Evolutionary conservation across 2,329 filamentous ascomycete species (phyloP), one percentile per base, ranked within the genome.

Genomic region (Macroventuria anomochaeta): DNA sequence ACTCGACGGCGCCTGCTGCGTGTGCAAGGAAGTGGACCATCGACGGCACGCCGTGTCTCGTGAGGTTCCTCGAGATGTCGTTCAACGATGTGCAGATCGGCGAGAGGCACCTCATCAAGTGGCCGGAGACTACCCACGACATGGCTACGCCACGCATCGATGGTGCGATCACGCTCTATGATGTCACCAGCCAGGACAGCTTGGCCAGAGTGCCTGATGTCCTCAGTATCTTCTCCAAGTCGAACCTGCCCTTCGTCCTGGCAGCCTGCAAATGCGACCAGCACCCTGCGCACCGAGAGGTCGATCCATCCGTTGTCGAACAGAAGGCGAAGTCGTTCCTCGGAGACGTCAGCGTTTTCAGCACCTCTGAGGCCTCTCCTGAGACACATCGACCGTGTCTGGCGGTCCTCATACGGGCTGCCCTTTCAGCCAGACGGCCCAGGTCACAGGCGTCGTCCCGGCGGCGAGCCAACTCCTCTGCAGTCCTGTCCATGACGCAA

Each of bases 241-340:
- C 88, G 15, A 82, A 83, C 20, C 77, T 96, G 32, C 91, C 93
- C 7, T 89, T 88, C 46, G 83, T 93, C 58, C 83, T 97, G 34
- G 90, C 96, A 44, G 91, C 91, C 49, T 93, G 88, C 74, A 97
- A 97, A 80, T 96, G 91, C 79, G 93, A 97, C 73, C 84, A 86
- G 43, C 86, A 88, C 40, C 84, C 88, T 58, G 82, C 84, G 53
- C 79, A 85, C 54, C 87, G 89, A 68, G 84, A 91, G 69, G 81
- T 96, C 50, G 86, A 93, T 67, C 84, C 88, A 12, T 81, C 85
- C 23, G 83, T 79, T 49, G 82, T 95, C 52, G 87, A 90, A 67
- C 76, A 83, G 41, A 80, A 84, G 60, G 90, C 89, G 32, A 80
- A 76, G 59, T 70, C 74, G 63, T 83, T 88, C 55, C 82, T 88